Percentiles rank a stretch among this genome's conserved stretches.
Conservation (phyloP, 495 filamentous ascomycete genomes). For the Penicillium salamii region DNA sequence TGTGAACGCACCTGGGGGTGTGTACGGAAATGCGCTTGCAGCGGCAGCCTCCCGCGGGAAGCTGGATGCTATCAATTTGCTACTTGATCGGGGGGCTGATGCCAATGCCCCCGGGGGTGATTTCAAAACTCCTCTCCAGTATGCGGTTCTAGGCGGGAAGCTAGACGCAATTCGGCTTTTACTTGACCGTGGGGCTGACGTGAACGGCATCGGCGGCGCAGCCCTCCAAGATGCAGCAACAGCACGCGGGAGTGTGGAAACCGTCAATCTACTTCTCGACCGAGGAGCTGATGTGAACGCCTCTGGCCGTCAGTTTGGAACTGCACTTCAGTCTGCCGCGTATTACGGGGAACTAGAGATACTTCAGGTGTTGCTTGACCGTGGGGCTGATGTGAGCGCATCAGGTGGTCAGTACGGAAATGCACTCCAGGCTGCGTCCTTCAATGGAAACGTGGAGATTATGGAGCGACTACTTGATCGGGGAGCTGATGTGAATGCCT, state of each 20-base stretch:
- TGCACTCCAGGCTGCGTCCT: no score
- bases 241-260: slow-evolving; percentile 7
- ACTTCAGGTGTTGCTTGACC: no score
- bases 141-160: no score
- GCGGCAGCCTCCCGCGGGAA: not conserved
- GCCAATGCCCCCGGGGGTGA: not conserved
- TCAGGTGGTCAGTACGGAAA: no score
- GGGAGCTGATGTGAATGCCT: slow-evolving; percentile 15
- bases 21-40: not conserved
- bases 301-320: slow-evolving; percentile 10
- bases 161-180: no score
- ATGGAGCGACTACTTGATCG: slow-evolving; percentile 16
- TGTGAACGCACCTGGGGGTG: not conserved
- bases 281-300: slow-evolving; percentile 16
- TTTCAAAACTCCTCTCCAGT: not conserved
- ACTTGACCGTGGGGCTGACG: no score
- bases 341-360: not conserved
- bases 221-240: slow-evolving; percentile 8
- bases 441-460: slow-evolving; percentile 10
- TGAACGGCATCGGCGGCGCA: no score
- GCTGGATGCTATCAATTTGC: not conserved
- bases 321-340: slow-evolving; percentile 6
- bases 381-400: no score
- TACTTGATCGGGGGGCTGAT: not conserved
- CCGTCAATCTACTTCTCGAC: slow-evolving; percentile 18